phyloP scores from a whole-genome alignment of 768 basidiomycete species.

The Dioszegia crocea region DNA sequence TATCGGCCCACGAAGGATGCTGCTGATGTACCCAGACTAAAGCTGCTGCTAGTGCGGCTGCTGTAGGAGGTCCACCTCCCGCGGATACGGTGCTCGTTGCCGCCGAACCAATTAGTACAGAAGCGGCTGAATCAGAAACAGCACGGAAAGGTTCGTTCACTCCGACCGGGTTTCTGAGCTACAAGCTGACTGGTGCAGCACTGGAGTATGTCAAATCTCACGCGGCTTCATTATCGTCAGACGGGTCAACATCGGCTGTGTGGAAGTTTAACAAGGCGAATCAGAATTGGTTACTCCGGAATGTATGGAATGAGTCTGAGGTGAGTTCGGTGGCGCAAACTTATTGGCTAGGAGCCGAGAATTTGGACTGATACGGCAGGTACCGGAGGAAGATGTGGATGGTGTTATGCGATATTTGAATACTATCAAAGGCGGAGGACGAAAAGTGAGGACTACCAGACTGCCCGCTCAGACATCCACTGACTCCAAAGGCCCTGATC shows the following conservation, averaged over 20 bases:
- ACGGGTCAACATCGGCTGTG: conserved; percentile 5
- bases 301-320: conserved; percentile 26
- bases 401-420: conserved; percentile 32
- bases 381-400: conserved; percentile 36
- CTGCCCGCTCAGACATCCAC: background rate
- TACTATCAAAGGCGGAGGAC: conserved; percentile 30
- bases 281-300: conserved; percentile 37
- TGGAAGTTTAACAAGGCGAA: conserved; percentile 45
- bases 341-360: no score
- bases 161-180: background rate
- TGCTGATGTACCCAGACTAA: conserved; percentile 4
- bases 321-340: conserved; percentile 16
- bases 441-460: conserved; percentile 16
- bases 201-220: conserved; percentile 21
- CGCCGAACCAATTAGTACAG: background rate
- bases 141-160: conserved; percentile 33
- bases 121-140: conserved; percentile 22
- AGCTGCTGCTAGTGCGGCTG: background rate
- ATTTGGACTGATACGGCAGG: conserved; percentile 8
- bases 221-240: background rate
- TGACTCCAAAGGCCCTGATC: conserved; percentile 3
- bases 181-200: conserved; percentile 10
- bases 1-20: background rate
- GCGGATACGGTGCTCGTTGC: background rate
- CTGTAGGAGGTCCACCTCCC: background rate